Conservation (phyloP, 1,284 basidiomycete genomes). For the Exobasidium rhododendri region DNA sequence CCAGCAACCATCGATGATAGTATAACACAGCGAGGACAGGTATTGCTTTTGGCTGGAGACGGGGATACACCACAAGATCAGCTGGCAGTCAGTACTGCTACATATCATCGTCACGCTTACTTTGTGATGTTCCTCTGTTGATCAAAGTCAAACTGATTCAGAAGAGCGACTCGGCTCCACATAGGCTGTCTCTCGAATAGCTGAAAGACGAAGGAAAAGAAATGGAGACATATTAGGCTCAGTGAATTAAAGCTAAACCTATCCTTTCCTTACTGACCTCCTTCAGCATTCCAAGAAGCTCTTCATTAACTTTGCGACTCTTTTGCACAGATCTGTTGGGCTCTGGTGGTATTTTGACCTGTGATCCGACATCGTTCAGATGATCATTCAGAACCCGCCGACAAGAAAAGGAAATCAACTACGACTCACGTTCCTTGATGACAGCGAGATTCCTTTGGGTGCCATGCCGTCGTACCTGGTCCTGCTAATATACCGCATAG, state of each 20-base stretch:
- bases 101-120: slow-evolving; percentile 5
- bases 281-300: slow-evolving; percentile 64
- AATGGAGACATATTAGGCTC: background rate
- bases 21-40: slow-evolving; percentile 64
- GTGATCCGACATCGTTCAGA: background rate
- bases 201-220: slow-evolving; percentile 23
- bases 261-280: slow-evolving; percentile 58
- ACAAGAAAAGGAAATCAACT: too few species aligned
- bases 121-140: slow-evolving; percentile 69
- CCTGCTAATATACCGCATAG: slow-evolving; percentile 1
- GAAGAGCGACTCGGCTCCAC: slow-evolving; percentile 79
- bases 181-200: slow-evolving; percentile 68
- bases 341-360: background rate
- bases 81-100: background rate
- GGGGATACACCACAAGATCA: background rate
- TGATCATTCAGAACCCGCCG: background rate
- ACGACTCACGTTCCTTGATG: background rate
- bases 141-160: slow-evolving; percentile 72
- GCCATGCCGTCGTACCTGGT: background rate
- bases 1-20: slow-evolving; percentile 90
- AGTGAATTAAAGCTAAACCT: background rate
- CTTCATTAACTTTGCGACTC: slow-evolving; percentile 58
- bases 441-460: background rate
- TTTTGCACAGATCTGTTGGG: background rate
- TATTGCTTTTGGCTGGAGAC: slow-evolving; percentile 56